A percentile compares a stretch with the other conserved stretches of the same genome.
These are phyloP conservation scores for Tricholomella constricta DNA, from an alignment of 768 basidiomycete genomes.

Conservation along the genomic window DNA sequence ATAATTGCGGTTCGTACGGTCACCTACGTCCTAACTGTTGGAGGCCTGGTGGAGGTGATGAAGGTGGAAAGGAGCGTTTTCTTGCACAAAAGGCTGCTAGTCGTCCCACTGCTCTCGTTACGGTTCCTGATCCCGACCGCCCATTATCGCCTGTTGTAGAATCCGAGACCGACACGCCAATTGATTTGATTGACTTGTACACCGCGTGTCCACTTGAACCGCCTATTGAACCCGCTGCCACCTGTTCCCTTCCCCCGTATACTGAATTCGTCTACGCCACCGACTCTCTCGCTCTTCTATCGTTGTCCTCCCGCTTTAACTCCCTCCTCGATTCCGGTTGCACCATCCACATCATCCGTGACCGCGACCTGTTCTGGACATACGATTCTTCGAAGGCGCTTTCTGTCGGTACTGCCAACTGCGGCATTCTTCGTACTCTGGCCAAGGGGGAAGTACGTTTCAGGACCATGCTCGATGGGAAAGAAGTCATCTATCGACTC, in stretches of 20 bases:
- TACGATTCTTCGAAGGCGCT: slow-evolving; percentile 7
- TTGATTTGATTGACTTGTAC: background rate
- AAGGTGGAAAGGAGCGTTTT: background rate
- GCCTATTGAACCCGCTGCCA: background rate
- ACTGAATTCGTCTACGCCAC: background rate
- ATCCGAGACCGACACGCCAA: background rate
- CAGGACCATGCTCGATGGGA: background rate
- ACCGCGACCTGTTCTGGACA: slow-evolving; percentile 12
- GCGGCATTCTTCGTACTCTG: slow-evolving; percentile 7
- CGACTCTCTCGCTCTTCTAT: background rate
- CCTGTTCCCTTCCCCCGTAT: too few species aligned
- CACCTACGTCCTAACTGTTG: background rate
- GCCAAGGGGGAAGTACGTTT: slow-evolving; percentile 21
- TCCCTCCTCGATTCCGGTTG: slow-evolving; percentile 25
- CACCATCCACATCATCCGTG: slow-evolving; percentile 20
- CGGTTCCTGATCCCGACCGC: too few species aligned
- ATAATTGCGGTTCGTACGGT: background rate
- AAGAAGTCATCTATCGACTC: slow-evolving; percentile 4
- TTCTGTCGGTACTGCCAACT: slow-evolving; percentile 21
- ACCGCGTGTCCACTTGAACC: background rate
- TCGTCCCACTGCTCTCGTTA: too few species aligned
- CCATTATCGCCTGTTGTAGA: background rate
- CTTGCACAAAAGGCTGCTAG: background rate
- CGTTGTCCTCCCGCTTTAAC: background rate
- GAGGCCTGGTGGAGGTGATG: background rate